A percentile compares a stretch with the other conserved stretches of the same genome.
These are phyloP conservation scores for Cladophialophora chaetospira DNA, from an alignment of 2,329 filamentous ascomycete species.

Conservation along the genomic window DNA sequence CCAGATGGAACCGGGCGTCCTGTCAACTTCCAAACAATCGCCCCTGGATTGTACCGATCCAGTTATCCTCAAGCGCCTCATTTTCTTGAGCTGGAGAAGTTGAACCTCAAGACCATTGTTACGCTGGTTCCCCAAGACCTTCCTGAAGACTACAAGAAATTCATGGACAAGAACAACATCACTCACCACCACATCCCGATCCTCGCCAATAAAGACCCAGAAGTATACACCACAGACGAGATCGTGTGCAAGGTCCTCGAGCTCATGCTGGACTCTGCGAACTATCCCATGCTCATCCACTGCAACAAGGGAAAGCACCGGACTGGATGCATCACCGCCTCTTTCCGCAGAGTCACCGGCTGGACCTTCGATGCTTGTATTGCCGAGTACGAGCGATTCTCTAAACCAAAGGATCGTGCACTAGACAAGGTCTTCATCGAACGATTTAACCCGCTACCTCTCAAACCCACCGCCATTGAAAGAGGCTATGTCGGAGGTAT, in stretches of 20 bases:
- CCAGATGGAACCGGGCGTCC: slow-evolving; percentile 49
- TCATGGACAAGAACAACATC: slow-evolving; percentile 68
- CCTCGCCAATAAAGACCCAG: slow-evolving; percentile 79
- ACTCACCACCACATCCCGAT: slow-evolving; percentile 74
- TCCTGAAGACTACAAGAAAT: slow-evolving; percentile 55
- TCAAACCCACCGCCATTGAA: slow-evolving; percentile 32
- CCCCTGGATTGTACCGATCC: slow-evolving; percentile 76
- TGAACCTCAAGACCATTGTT: slow-evolving; percentile 77
- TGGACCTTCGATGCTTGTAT: slow-evolving; percentile 66
- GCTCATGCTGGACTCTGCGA: slow-evolving; percentile 69
- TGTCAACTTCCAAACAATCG: slow-evolving; percentile 74
- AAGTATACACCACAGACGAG: slow-evolving; percentile 63
- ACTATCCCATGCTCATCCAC: slow-evolving; percentile 82
- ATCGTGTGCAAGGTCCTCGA: slow-evolving; percentile 72
- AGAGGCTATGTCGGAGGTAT: slow-evolving; percentile 33
- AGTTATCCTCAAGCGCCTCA: slow-evolving; percentile 74
- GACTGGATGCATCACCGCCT: slow-evolving; percentile 84
- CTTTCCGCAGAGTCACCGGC: slow-evolving; percentile 71
- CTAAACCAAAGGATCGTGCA: slow-evolving; percentile 52
- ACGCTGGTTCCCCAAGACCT: slow-evolving; percentile 52
- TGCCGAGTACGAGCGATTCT: slow-evolving; percentile 71
- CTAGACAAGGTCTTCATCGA: slow-evolving; percentile 34
- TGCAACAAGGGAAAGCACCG: slow-evolving; percentile 95
- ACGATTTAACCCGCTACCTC: slow-evolving; percentile 28
- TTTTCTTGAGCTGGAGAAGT: slow-evolving; percentile 66